Base-by-base conservation (phyloP, 2,329 filamentous ascomycete species). In the Nannizziopsis barbatae region DNA sequence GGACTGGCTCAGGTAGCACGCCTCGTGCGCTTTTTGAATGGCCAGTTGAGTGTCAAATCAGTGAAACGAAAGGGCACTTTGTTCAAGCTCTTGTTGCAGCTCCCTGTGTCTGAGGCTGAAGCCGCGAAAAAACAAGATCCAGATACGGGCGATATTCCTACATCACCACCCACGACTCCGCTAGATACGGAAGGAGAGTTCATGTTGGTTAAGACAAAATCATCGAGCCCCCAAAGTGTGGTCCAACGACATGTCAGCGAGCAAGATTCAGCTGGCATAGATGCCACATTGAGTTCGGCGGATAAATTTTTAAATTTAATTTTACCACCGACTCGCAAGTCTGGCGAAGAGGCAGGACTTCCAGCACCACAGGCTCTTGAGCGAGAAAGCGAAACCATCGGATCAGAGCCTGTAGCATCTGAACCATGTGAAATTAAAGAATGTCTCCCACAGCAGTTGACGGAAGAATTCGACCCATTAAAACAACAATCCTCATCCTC, bases 11-110 rank as follows among this genome's bases (percentile, higher is more conserved):
- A 39, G 12, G 44, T 46, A 14, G 44, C 44, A 3, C 44, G 44
- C 8, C 27, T 46, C 18, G 44, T 46, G 11, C 44, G 27, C 14
- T 20, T 39, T 12, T n/a, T 46, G 35, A 14, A 46, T 14, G 44
- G 44, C 3, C 44, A 46, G 18, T 22, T 46, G 2, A 46, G 35
- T n/a, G 44, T 46, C 44, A 46, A 31, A n/a, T 39, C 44, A 6
- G 36, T 30, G 32, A 33, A 38, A 32, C 35, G 44, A 17, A 39
- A 30, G 17, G 44, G 44, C 7, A 46, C 33, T n/a, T 30, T 22
- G 17, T 46, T 46, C 27, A 46, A 46, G 14, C 7, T 40, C 17
- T 7, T 40, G 7, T 22, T 46, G 27, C 35, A 39, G n/a, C 39
- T 46, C 32, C 36, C 44, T 3, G 10, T 40, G 7, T 11, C 44